phyloP scores from a whole-genome alignment of 352 stramenopile species.

The Elongisporangium anandrum region DNA sequence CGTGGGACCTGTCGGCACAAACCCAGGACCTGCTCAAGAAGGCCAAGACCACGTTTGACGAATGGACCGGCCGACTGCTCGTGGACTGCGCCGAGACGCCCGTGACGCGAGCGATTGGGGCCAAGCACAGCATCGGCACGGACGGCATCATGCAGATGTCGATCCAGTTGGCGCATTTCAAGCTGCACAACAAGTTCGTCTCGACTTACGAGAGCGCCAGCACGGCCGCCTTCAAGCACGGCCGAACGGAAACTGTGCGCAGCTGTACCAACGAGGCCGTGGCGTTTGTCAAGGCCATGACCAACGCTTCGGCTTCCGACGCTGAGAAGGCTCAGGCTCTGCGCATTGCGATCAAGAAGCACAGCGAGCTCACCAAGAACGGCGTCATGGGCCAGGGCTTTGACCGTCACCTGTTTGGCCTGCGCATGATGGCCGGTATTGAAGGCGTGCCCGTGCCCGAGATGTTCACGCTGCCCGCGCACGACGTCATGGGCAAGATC shows the following conservation, averaged over 20 bases:
- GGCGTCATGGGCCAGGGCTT: slow-evolving; percentile 89
- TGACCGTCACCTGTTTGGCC: slow-evolving; percentile 83
- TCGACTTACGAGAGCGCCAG: slow-evolving; percentile 87
- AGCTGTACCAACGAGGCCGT: slow-evolving; percentile 86
- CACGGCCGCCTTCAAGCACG: slow-evolving; percentile 90
- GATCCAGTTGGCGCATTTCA: slow-evolving; percentile 87
- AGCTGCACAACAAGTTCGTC: slow-evolving; percentile 75
- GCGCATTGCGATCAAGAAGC: slow-evolving; percentile 76
- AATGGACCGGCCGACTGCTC: slow-evolving; percentile 54
- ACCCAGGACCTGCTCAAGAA: slow-evolving; percentile 58
- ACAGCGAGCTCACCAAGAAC: slow-evolving; percentile 88
- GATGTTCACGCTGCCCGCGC: slow-evolving; percentile 76
- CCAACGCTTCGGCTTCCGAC: slow-evolving; percentile 37
- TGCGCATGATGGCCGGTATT: slow-evolving; percentile 66
- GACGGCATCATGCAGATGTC: slow-evolving; percentile 92
- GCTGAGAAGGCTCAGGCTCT: slow-evolving; percentile 62
- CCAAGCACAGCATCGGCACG: slow-evolving; percentile 73
- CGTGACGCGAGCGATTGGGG: slow-evolving; percentile 54
- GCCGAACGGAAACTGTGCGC: slow-evolving; percentile 86
- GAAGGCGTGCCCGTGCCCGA: slow-evolving; percentile 53
- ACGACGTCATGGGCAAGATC: slow-evolving; percentile 84
- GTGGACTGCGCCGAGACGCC: slow-evolving; percentile 73
- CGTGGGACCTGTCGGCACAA: slow-evolving; percentile 56
- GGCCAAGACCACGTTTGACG: slow-evolving; percentile 69
- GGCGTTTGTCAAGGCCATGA: slow-evolving; percentile 72